Evolutionary conservation across 1,284 basidiomycete species (phyloP), one percentile per base, ranked within the genome.

Genomic region (Mycena sp.): DNA sequence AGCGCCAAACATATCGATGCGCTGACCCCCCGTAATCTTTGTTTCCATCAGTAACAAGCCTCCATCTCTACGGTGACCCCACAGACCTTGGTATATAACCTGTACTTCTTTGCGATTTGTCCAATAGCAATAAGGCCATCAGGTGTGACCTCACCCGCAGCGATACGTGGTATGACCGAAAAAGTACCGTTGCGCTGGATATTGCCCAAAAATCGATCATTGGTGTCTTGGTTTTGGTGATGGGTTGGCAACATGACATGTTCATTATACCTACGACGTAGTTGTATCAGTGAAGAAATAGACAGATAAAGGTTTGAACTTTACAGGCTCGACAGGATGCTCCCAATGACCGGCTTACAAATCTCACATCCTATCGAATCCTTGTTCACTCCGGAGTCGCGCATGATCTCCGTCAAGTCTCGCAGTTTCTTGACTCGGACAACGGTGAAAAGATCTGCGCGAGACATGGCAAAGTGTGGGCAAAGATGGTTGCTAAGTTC

Each of bases 121-220:
- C 88, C 91, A n/a, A 93, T 83, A 9, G 81, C 88, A 51, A 88
- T 87, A 54, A 93, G 81, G 59, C 87, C 86, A 9, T 87, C 88
- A 2, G 91, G 90, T 0, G 88, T 90, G 41, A 90, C 82, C 78
- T 91, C 90, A 48, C 90, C 90, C 2, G 83, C 90, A 1, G 88
- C 77, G 25, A 93, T 81, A 46, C 91, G 84, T 17, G 91, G 91
- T 17, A 93, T 83, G 61, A 93, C 90, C 2, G 87, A 89, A 75
- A 90, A 93, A 0, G 90, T 76, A 69, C 86, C 91, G 66, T 92
- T 88, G 25, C 91, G 81, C 72, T 93, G 91, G 50, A 93, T 90
- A 72, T 93, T 93, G 25, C 88, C 91, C 60, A 93, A 76, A 76
- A 85, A 92, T 53, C 69, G 74, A 70, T 89, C 87, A 65, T 91